A percentile compares a stretch with the other conserved stretches of the same genome.
These are phyloP conservation scores for Ziziphus jujuba DNA, from an alignment of 306 rosid species.

Conservation along the genomic window DNA sequence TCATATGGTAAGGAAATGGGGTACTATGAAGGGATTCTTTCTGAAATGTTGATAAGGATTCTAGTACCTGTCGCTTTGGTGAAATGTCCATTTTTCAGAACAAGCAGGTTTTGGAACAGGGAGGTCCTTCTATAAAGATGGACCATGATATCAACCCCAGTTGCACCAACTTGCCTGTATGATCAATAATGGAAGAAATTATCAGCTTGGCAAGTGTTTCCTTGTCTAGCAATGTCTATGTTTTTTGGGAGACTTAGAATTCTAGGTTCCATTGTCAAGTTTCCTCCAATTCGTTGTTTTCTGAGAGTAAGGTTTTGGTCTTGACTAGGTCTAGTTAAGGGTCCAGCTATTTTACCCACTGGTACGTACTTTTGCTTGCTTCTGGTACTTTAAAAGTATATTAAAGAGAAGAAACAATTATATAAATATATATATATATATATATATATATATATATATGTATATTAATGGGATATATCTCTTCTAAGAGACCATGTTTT, in stretches of 20 bases:
- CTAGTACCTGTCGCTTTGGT: conserved; percentile 15
- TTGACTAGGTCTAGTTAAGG: too few relatives aligned
- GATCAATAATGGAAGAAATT: neutral
- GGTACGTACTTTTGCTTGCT: too few relatives aligned
- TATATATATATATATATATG: too few relatives aligned
- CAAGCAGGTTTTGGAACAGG: neutral
- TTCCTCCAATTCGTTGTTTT: too few relatives aligned
- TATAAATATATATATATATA: too few relatives aligned
- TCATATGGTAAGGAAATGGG: conserved; percentile 1
- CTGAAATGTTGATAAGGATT: conserved; percentile 10
- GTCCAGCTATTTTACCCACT: too few relatives aligned
- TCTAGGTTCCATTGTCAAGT: too few relatives aligned
- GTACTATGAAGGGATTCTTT: neutral
- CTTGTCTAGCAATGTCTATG: neutral
- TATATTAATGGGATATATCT: too few relatives aligned
- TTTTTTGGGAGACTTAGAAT: neutral
- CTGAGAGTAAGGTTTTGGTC: too few relatives aligned
- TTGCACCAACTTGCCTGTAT: neutral
- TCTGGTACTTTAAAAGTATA: too few relatives aligned
- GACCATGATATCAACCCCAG: neutral
- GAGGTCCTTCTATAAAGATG: conserved; percentile 4
- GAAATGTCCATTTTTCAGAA: conserved; percentile 21
- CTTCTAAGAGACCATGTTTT: too few relatives aligned
- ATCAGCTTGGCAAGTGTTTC: neutral
- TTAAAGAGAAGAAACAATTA: too few relatives aligned